Percentiles rank a stretch among this genome's conserved stretches.
Conservation (phyloP, 495 filamentous ascomycete species). For the Penicillium cosmopolitanum region DNA sequence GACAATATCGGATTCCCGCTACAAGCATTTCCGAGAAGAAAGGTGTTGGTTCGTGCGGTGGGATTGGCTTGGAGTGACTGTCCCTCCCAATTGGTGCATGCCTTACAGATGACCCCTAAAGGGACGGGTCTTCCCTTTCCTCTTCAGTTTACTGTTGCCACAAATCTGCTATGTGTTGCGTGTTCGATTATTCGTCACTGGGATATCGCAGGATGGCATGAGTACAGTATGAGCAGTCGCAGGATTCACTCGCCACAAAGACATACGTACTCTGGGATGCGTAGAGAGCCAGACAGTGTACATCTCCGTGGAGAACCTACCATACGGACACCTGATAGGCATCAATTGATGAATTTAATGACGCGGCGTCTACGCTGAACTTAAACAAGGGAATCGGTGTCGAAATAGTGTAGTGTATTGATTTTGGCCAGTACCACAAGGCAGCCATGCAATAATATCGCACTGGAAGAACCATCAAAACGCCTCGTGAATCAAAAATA, state of each 20-base stretch:
- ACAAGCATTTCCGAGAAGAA: constrained; percentile 1
- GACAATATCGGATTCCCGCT: constrained; percentile 4
- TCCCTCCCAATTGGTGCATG: not conserved
- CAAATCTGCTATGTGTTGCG: not conserved
- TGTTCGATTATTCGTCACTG: not conserved
- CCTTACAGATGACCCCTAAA: not conserved
- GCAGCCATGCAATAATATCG: constrained; percentile 27
- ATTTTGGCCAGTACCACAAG: not conserved
- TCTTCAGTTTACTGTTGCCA: not conserved
- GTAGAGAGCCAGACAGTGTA: no score
- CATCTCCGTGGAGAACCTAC: no score
- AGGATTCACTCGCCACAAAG: not conserved
- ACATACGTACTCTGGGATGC: not conserved
- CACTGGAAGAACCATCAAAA: constrained; percentile 27
- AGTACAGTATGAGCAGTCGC: not conserved
- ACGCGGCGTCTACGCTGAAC: not conserved
- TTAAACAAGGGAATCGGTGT: not conserved
- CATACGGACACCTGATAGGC: no score
- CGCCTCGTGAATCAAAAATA: constrained; percentile 32
- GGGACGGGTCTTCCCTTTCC: not conserved
- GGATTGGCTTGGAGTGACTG: not conserved
- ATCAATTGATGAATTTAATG: not conserved
- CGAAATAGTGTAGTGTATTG: not conserved
- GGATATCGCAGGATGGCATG: not conserved
- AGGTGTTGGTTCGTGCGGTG: constrained; percentile 5